Evolutionary conservation across 805 yeast genomes (phyloP).

Genomic region (Saturnispora serradocipensis): DNA sequence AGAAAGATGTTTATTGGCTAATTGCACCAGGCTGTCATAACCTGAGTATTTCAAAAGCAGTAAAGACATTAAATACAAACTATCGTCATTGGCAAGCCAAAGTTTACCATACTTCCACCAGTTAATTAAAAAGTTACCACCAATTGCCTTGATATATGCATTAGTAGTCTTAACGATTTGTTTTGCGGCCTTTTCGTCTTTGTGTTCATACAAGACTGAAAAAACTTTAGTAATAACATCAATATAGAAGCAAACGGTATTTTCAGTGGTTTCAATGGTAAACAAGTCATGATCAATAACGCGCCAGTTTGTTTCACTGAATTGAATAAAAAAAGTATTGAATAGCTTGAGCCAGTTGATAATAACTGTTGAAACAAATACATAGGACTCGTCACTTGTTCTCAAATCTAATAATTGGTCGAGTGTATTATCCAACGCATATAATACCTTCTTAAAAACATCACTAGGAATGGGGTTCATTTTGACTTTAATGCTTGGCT

Average conservation of each 20-base stretch:
- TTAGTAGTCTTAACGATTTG: constrained; percentile 18
- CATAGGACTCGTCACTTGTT: constrained; percentile 11
- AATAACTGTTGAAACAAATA: constrained; percentile 18
- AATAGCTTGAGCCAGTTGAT: constrained; percentile 32
- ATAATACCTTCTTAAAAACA: not conserved
- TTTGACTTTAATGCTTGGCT: constrained; percentile 28
- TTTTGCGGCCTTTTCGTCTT: constrained; percentile 13
- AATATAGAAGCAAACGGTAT: constrained; percentile 33
- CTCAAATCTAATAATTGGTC: constrained; percentile 14
- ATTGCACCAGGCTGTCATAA: not conserved
- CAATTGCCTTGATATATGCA: not conserved
- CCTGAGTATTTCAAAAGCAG: not conserved
- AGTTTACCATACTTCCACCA: constrained; percentile 4
- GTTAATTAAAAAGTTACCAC: constrained; percentile 1
- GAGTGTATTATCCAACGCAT: not conserved
- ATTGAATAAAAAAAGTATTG: constrained; percentile 22
- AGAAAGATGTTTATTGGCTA: not conserved
- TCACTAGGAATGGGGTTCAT: constrained; percentile 32
- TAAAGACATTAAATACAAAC: not conserved
- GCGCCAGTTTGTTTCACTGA: constrained; percentile 11
- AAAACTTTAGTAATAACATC: constrained; percentile 19
- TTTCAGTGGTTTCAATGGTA: constrained; percentile 32
- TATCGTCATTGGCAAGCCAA: constrained; percentile 4
- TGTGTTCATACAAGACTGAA: not conserved
- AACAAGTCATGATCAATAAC: constrained; percentile 36